Conservation (phyloP, 1,284 basidiomycete genomes). For the Cutaneotrichosporon sp. region DNA sequence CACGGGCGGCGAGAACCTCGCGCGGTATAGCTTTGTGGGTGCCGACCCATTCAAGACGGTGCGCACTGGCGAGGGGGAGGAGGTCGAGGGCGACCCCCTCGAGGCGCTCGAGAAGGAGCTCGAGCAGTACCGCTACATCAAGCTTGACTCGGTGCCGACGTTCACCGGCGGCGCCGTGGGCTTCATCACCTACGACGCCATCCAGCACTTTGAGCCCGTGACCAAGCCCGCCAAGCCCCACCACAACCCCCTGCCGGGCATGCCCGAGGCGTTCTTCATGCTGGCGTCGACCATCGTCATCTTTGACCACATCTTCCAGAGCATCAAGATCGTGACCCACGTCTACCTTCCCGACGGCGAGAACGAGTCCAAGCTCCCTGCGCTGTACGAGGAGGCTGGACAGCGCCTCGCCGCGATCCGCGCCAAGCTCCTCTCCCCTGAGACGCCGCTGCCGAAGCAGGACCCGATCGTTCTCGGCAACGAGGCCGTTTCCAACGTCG, state of each 20-base stretch:
- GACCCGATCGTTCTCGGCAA: slow-evolving; percentile 59
- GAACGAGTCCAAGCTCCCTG: slow-evolving; percentile 61
- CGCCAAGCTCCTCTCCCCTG: slow-evolving; percentile 62
- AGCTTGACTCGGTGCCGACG: slow-evolving; percentile 85
- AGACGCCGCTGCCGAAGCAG: slow-evolving; percentile 62
- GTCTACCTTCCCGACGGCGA: slow-evolving; percentile 72
- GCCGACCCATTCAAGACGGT: slow-evolving; percentile 95
- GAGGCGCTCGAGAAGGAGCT: slow-evolving; percentile 82
- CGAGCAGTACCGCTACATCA: slow-evolving; percentile 81
- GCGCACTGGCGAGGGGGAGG: slow-evolving; percentile 82
- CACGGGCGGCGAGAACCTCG: slow-evolving; percentile 84
- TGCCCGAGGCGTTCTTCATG: slow-evolving; percentile 98
- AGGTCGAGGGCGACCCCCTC: slow-evolving; percentile 85
- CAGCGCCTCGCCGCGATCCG: slow-evolving; percentile 74
- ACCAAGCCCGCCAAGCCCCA: slow-evolving; percentile 64
- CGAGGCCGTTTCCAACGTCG: slow-evolving; percentile 83
- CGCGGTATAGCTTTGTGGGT: slow-evolving; percentile 94
- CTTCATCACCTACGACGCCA: slow-evolving; percentile 95
- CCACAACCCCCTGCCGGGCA: slow-evolving; percentile 71
- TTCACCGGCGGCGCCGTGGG: slow-evolving; percentile 97
- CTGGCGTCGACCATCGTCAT: slow-evolving; percentile 91
- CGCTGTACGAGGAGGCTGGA: slow-evolving; percentile 79
- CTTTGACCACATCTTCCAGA: slow-evolving; percentile 97
- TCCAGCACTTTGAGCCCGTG: slow-evolving; percentile 96
- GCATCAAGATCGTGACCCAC: slow-evolving; percentile 91